phyloP scores from a whole-genome alignment of 1,139 yeast genomes.

The Scheffersomyces illinoinensis region DNA sequence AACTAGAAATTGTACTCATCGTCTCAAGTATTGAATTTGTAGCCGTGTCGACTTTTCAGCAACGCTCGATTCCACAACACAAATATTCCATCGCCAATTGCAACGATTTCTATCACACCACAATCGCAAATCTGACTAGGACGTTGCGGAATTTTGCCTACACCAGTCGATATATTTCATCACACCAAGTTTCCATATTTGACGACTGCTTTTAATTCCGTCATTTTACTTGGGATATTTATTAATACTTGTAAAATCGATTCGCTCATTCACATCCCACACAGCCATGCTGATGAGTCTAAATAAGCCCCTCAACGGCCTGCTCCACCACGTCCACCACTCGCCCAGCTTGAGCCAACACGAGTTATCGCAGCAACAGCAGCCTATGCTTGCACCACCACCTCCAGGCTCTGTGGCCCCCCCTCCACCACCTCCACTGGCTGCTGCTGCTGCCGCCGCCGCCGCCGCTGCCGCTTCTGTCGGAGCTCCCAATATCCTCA shows the following conservation, averaged over 20 bases:
- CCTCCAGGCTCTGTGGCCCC: slow-evolving; percentile 13
- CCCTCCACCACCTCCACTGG: slow-evolving; percentile 9
- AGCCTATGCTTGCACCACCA: slow-evolving; percentile 9
- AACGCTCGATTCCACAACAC: too few species aligned
- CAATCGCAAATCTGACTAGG: not conserved
- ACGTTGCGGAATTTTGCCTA: not conserved
- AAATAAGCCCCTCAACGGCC: not conserved
- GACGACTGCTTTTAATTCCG: not conserved
- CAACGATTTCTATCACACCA: not conserved
- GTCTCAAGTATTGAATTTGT: too few species aligned
- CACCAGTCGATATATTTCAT: not conserved
- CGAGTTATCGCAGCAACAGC: slow-evolving; percentile 13
- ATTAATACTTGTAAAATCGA: not conserved
- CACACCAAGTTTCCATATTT: not conserved
- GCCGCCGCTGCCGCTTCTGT: slow-evolving; percentile 4
- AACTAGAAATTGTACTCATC: too few species aligned
- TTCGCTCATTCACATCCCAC: not conserved
- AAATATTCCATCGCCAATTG: not conserved
- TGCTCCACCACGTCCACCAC: slow-evolving; percentile 1
- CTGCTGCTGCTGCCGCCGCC: slow-evolving; percentile 1
- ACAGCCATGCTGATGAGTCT: not conserved
- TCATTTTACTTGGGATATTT: not conserved
- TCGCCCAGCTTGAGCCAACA: slow-evolving; percentile 1
- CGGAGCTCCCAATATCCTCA: slow-evolving; percentile 21
- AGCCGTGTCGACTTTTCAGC: too few species aligned